Base-by-base conservation (phyloP, 441 rosid species). In the Biscutella laevigata region DNA sequence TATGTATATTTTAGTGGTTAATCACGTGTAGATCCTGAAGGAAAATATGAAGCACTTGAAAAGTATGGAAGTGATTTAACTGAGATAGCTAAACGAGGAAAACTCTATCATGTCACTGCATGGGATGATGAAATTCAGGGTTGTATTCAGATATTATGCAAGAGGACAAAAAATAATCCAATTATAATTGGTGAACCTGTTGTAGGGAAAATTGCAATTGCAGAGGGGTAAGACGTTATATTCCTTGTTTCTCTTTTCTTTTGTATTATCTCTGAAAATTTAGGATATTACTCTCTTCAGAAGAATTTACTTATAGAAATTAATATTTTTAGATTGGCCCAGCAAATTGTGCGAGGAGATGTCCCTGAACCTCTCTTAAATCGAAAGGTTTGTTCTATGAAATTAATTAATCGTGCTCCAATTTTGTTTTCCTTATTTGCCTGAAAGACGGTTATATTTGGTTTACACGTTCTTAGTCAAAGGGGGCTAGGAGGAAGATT, bases 191-290 rank as follows among this genome's bases (percentile, higher is more conserved):
- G 97, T 25, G 95, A 89, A 65, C 97, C 97, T 0, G 97, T 91
- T 27, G 94, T 89, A 0, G 95, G 97, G 10, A 89, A 89, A 71
- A 89, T 95, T n/a, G 95, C 95, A 1, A 95, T 89, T 1, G 97
- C 84, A 4, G 94, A 89, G 48, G 95, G 97, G 34, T 50, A 70
- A 60, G 69, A 15, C 49, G 25, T 32, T 28, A 44, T 25, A 26
- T 28, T 4, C 22, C 2, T 21, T 30, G 47, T 41, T 30, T 26
- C 4, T 40, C 6, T 32, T 12, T 19, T 16, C 44, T 9, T 41
- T 39, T 32, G 9, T 1, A 4, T 17, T 3, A 20, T 15, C 10
- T 27, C 36, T 45, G 17, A 8, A 39, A 10, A 0, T 11, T 48
- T n/a, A 1, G 27, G 29, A 10, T 49, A 3, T 34, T 51, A 17